Base-by-base conservation (phyloP, 2,329 filamentous ascomycete species). In the Claviceps sp. region DNA sequence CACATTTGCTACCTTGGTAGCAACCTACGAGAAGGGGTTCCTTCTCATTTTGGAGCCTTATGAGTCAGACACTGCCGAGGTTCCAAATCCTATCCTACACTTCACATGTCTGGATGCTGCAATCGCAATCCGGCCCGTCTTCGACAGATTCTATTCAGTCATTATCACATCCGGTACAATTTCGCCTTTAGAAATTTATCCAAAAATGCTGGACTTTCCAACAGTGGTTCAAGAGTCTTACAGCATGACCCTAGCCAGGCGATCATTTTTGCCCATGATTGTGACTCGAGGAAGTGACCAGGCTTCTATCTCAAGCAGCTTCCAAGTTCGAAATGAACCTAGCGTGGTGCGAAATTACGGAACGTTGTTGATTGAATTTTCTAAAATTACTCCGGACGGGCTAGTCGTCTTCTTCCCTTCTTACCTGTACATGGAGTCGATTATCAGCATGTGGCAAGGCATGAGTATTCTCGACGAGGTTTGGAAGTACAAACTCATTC, bases 371-470 rank as follows among this genome's bases (percentile, higher is more conserved):
- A 93, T 90, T 7, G 93, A 98, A 65, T 97, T 98, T 65, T 87
- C 89, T 51, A 94, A 91, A 66, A 84, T 97, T 57, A 98, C 93
- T 0, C 94, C 93, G 0, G 93, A 98, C 62, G 93, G 93, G 36
- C 84, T 98, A 67, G 93, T 98, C n/a, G 93, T 98, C 41, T 98
- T 98, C 74, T 98, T 98, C 66, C 94, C 93, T 0, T 95, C 89
- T 0, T 98, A 98, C 62, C 78, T 98, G 1, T 98, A 98, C 71
- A 97, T 98, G 93, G 93, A 98, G 65, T 93, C 86, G 50, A 97
- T 97, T 65, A 96, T 98, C 65, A 91, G 86, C 65, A 95, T 95
- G 82, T 98, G 93, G 93, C 93, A 98, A 67, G 89, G 89, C 52
- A 97, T 97, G 90, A 89, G 89, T 26, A 95, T 97, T 56, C 74